These are phyloP conservation scores for Zygosaccharomyces bailii DNA, from an alignment of 805 yeast species.

Conservation along the genomic window DNA sequence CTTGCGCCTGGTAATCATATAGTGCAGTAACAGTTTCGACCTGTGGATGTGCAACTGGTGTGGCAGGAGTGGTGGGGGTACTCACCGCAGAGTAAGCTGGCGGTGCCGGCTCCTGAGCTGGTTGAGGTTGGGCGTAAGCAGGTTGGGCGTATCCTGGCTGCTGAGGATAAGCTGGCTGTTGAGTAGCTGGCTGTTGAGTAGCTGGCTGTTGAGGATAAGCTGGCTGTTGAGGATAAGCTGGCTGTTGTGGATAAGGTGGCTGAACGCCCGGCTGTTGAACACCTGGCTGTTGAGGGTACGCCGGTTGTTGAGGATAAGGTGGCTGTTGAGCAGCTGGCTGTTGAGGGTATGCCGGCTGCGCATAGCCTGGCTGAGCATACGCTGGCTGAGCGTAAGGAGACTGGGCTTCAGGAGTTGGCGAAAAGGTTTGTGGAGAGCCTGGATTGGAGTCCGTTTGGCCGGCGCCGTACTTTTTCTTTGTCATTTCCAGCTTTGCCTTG, in stretches of 20 bases:
- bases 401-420: conserved; percentile 15
- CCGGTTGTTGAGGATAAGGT: conserved; percentile 21
- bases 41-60: conserved; percentile 39
- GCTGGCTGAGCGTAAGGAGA: conserved; percentile 24
- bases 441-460: conserved; percentile 30
- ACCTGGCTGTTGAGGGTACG: conserved; percentile 3
- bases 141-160: conserved; percentile 3
- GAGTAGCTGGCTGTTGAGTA: no score
- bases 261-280: no score
- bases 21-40: conserved; percentile 78
- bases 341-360: conserved; percentile 23
- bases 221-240: neutral
- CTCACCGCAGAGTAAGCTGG: conserved; percentile 21
- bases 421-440: conserved; percentile 4
- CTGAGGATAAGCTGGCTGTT: neutral
- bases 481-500: conserved; percentile 75
- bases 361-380: conserved; percentile 22
- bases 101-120: conserved; percentile 11
- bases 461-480: conserved; percentile 66
- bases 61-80: conserved; percentile 34
- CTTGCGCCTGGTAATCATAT: conserved; percentile 89
- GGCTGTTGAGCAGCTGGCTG: conserved; percentile 17
- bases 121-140: conserved; percentile 1
- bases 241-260: no score
- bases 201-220: conserved; percentile 3